Base-by-base conservation (phyloP, 805 yeast species). In the Cyberlindnera petersonii region DNA sequence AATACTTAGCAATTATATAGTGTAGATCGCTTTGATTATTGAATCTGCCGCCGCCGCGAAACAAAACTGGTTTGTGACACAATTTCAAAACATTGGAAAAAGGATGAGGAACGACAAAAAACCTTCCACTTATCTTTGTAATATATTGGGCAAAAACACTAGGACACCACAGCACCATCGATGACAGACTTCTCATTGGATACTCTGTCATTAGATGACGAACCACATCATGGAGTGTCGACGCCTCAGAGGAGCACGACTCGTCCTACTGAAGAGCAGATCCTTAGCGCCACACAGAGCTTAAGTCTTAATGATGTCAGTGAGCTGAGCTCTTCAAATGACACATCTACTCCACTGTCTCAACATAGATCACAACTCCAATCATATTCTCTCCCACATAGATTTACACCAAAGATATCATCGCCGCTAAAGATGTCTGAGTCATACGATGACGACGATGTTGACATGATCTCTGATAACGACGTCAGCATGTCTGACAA, bases 141-240 rank as follows among this genome's bases (percentile, higher is more conserved):
- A n/a, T n/a, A n/a, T n/a, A n/a, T n/a, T n/a, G n/a, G n/a, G n/a
- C n/a, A n/a, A n/a, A n/a, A n/a, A n/a, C n/a, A n/a, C n/a, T n/a
- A n/a, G n/a, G n/a, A n/a, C n/a, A n/a, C n/a, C n/a, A n/a, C n/a
- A n/a, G n/a, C n/a, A n/a, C n/a, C 5, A 5, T n/a, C n/a, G 26
- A 42, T 42, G 46, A 33, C 39, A 4, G 46, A 42, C 13, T 26
- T 42, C 13, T 37, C 39, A 11, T 31, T 42, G 23, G 42, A 42
- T 2, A 31, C 40, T 11, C 46, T 42, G 9, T 34, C 39, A 4
- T 26, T 42, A 11, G 15, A 24, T 2, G 39, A 31, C 5, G 18
- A 24, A 14, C 9, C 23, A 3, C 10, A 14, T 11, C 17, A 30
- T 8, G 10, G 16, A 10, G 14, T 29, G 3, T 18, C 30, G 13